Percentiles rank a stretch among this genome's conserved stretches.
Evolutionary conservation across 352 stramenopile genomes (phyloP).

Genomic region (Blastocystis sp.): DNA sequence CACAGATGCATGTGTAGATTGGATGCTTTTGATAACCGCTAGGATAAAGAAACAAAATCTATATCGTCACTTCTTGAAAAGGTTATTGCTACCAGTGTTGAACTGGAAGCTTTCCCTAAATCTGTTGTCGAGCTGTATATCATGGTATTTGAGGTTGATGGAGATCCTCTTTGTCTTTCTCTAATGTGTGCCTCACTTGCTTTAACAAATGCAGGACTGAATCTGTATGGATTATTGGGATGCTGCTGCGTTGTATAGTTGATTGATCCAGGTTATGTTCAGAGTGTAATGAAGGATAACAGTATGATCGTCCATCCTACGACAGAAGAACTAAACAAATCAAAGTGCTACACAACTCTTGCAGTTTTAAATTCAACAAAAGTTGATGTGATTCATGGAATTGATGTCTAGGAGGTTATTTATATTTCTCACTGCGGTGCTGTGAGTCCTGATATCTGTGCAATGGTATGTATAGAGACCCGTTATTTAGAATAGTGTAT

Average conservation of each 20-base stretch:
- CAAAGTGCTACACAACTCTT: constrained; percentile 15
- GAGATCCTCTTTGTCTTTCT: constrained; percentile 49
- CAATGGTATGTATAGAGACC: not conserved
- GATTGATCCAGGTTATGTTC: not conserved
- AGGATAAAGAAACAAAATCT: constrained; percentile 12
- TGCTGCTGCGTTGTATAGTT: constrained; percentile 39
- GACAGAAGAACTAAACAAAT: not conserved
- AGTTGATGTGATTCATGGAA: not conserved
- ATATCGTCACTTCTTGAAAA: constrained; percentile 28
- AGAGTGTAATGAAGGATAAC: constrained; percentile 49
- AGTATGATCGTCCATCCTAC: constrained; percentile 15
- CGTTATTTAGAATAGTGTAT: not conserved
- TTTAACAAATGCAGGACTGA: constrained; percentile 22
- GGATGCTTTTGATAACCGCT: not conserved
- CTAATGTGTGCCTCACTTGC: constrained; percentile 36
- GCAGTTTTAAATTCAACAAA: constrained; percentile 40
- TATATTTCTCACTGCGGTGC: constrained; percentile 36
- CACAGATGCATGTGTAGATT: not conserved
- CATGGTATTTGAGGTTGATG: constrained; percentile 21
- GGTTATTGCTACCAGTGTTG: constrained; percentile 7
- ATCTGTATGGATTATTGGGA: constrained; percentile 31
- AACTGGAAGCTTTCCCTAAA: constrained; percentile 57
- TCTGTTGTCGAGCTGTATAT: constrained; percentile 55
- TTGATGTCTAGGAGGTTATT: constrained; percentile 16
- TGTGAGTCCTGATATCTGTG: constrained; percentile 28